Percentiles rank a stretch among this genome's conserved stretches.
Conservation (phyloP, 2,329 filamentous ascomycete species). For the Ophiocordyceps unilateralis region DNA sequence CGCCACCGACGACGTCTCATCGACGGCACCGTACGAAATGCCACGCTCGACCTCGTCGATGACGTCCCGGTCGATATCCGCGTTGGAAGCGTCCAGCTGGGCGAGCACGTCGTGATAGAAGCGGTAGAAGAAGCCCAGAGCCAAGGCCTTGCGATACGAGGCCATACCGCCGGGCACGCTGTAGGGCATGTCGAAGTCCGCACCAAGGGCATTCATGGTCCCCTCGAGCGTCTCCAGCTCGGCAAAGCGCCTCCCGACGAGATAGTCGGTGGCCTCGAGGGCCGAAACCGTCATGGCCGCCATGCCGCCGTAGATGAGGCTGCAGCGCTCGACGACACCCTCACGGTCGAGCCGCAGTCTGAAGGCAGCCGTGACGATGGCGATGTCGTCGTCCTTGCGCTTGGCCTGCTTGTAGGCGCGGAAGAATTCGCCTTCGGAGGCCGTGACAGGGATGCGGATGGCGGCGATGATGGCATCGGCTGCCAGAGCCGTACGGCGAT, state of each 20-base stretch:
- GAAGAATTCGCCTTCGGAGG: conserved; percentile 64
- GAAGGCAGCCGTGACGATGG: conserved; percentile 82
- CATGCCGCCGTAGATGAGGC: conserved; percentile 89
- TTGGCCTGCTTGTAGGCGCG: conserved; percentile 93
- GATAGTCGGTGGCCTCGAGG: conserved; percentile 55
- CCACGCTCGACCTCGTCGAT: conserved; percentile 71
- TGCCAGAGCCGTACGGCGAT: conserved; percentile 67
- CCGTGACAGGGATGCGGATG: conserved; percentile 67
- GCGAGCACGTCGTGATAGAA: conserved; percentile 84
- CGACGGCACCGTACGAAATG: conserved; percentile 66
- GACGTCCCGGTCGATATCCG: conserved; percentile 50
- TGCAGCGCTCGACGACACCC: conserved; percentile 55
- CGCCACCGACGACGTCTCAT: conserved; percentile 53
- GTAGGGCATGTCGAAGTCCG: conserved; percentile 77
- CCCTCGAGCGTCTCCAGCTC: conserved; percentile 75
- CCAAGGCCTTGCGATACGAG: conserved; percentile 80
- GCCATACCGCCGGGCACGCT: conserved; percentile 96
- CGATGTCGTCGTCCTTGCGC: conserved; percentile 94
- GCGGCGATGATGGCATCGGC: conserved; percentile 71
- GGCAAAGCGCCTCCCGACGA: conserved; percentile 63
- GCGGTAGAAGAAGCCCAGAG: conserved; percentile 87
- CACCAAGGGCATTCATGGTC: conserved; percentile 73
- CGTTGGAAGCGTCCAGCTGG: conserved; percentile 30
- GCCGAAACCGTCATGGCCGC: conserved; percentile 81
- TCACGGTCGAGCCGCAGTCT: conserved; percentile 53